A percentile compares a stretch with the other conserved stretches of the same genome.
These are phyloP conservation scores for Linderniella brevidens DNA, from an alignment of 257 asterid genomes.

Conservation along the genomic window DNA sequence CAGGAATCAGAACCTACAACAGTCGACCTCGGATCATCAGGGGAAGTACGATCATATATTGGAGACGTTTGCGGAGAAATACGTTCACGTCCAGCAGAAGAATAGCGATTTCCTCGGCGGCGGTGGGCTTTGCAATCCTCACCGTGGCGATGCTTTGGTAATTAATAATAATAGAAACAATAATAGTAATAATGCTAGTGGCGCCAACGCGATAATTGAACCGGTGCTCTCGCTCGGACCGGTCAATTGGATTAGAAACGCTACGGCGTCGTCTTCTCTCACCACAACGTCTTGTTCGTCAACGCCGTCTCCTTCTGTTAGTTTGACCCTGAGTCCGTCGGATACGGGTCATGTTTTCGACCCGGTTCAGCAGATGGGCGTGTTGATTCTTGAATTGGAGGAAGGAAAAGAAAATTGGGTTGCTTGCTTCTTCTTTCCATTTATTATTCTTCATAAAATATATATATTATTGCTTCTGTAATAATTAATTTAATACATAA, in stretches of 20 bases:
- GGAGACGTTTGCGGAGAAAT: constrained; percentile 70
- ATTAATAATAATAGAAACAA: no score
- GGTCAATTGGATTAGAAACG: constrained; percentile 15
- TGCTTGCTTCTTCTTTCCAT: no score
- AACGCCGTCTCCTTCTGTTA: constrained; percentile 48
- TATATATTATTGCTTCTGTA: no score
- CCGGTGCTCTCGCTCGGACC: constrained; percentile 36
- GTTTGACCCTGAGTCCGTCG: constrained; percentile 52
- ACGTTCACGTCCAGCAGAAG: constrained; percentile 42
- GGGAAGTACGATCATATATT: constrained; percentile 66
- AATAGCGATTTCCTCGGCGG: constrained; percentile 9
- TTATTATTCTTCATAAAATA: no score
- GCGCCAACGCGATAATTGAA: constrained; percentile 16
- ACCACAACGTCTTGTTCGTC: constrained; percentile 26
- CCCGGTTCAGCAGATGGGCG: constrained; percentile 31
- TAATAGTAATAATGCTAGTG: no score
- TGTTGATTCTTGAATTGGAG: constrained; percentile 44
- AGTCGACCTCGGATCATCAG: constrained; percentile 21
- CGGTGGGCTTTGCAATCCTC: constrained; percentile 12
- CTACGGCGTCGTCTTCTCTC: constrained; percentile 31
- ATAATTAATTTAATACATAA: no score
- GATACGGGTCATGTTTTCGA: constrained; percentile 30
- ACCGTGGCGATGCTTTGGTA: no score
- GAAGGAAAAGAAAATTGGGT: constrained; percentile 54
- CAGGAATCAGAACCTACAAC: constrained; percentile 12